Base-by-base conservation (phyloP, 805 yeast genomes). In the Danielia oregonensis region DNA sequence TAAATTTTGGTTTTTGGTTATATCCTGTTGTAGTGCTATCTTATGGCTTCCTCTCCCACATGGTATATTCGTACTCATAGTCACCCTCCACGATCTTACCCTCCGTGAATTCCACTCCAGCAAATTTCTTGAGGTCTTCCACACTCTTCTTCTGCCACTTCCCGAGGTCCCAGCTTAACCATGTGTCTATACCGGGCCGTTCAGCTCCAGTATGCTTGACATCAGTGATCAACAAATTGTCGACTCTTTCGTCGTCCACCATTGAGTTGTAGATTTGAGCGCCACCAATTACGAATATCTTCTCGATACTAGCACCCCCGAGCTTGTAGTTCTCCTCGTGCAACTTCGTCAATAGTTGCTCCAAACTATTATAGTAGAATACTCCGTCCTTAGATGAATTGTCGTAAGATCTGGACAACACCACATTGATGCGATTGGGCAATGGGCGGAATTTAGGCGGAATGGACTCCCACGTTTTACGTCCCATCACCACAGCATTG, bases 391-490 rank as follows among this genome's bases (percentile, higher is more conserved):
- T 58, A 4, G 42, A 39, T 6, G 36, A 35, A 11, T 48, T 50
- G 6, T 43, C 48, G 13, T 43, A 42, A 12, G 61, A 53, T 31
- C 88, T 61, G 17, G 95, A 82, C 8, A 93, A 61, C 0, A 93
- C 78, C 10, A 88, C 77, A 56, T 93, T 93, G 17, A 78, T 37
- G 37, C 98, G 71, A 31, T 69, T 76, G 3, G 82, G 80, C 29
- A 93, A 68, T 0, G 98, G 98, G 42, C 95, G 68, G 61, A 87
- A 93, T 54, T 73, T 79, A 2, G 60, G 42, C 0, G 98, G 97
- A 21, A 93, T 89, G 6, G 95, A 85, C 21, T 88, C 93, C 95
- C 97, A 93, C 2, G 97, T 91, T 53, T 80, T 84, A 39, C 97
- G 72, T 10, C 98, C 98, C 98, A 93, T 93, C 3, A 93, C 71